Evolutionary conservation across 495 filamentous ascomycete genomes (phyloP).

Genomic region (Penicillium diatomitis): DNA sequence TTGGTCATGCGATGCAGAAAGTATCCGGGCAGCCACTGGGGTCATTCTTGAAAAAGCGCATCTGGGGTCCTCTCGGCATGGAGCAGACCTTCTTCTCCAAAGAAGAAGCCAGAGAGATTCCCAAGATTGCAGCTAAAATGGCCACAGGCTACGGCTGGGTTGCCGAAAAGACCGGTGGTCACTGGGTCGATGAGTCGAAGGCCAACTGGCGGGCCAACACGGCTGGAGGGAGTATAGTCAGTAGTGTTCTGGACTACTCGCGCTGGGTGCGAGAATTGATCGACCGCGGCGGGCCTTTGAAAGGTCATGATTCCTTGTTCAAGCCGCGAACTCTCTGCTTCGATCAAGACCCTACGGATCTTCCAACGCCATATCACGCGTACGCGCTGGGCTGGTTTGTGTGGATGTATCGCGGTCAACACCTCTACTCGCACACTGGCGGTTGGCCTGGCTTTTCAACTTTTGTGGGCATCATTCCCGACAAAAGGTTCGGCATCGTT

Average conservation of each 20-base stretch:
- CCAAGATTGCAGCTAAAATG: neutral
- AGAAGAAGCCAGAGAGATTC: conserved; percentile 6
- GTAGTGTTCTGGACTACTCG: conserved; percentile 43
- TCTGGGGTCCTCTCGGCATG: conserved; percentile 47
- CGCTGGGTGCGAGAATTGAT: conserved; percentile 39
- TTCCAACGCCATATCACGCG: conserved; percentile 9
- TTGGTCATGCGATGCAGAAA: conserved; percentile 33
- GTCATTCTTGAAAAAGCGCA: conserved; percentile 23
- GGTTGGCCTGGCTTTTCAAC: conserved; percentile 37
- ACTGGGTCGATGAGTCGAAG: conserved; percentile 6
- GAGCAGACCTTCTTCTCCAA: conserved; percentile 23
- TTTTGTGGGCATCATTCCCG: conserved; percentile 37
- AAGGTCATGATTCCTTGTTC: conserved; percentile 29
- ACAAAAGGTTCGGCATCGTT: conserved; percentile 33
- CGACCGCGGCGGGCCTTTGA: conserved; percentile 18
- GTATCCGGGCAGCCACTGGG: conserved; percentile 32
- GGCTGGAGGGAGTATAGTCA: conserved; percentile 43
- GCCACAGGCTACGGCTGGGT: conserved; percentile 15
- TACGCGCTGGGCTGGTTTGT: conserved; percentile 41
- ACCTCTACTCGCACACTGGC: conserved; percentile 34
- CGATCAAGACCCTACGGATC: conserved; percentile 4
- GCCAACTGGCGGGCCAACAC: conserved; percentile 24
- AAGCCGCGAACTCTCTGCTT: conserved; percentile 23
- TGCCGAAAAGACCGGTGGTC: conserved; percentile 1
- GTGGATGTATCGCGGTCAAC: conserved; percentile 32